Percentiles rank a stretch among this genome's conserved stretches.
Conservation (phyloP, 2,329 filamentous ascomycete species). For the Alternaria alternata region DNA sequence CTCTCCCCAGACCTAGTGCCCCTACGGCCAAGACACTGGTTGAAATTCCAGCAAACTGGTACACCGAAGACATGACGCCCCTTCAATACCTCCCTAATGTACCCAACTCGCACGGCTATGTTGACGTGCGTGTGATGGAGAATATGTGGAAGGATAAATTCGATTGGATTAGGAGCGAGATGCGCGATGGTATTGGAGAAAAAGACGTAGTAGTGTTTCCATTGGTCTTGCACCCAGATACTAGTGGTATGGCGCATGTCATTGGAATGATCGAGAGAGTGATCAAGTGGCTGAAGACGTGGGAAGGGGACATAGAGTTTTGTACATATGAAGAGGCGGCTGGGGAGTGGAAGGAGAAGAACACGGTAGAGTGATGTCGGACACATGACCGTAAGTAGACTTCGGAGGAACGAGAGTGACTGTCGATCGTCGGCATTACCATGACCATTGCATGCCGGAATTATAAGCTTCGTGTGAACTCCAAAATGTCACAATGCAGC, state of each 20-base stretch:
- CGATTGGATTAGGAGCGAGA: constrained; percentile 58
- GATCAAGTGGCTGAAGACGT: constrained; percentile 59
- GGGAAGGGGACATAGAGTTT: constrained; percentile 57
- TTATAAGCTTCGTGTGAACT: too few relatives aligned
- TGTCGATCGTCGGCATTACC: not conserved
- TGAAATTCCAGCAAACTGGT: constrained; percentile 62
- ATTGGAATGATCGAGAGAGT: constrained; percentile 65
- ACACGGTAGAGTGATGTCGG: constrained; percentile 9
- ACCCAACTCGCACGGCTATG: constrained; percentile 65
- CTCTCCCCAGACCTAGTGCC: constrained; percentile 34
- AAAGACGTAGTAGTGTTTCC: constrained; percentile 57
- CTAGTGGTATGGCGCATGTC: constrained; percentile 68
- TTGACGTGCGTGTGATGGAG: constrained; percentile 65
- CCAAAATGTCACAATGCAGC: too few relatives aligned
- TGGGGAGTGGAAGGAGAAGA: constrained; percentile 48
- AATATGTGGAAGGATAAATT: constrained; percentile 69
- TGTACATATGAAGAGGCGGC: constrained; percentile 56
- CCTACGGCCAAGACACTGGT: constrained; percentile 49
- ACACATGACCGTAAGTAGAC: not conserved
- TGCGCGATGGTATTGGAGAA: constrained; percentile 44
- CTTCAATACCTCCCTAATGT: constrained; percentile 58
- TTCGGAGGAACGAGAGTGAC: not conserved
- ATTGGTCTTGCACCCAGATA: constrained; percentile 65
- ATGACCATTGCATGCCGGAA: too few relatives aligned
- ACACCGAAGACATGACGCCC: constrained; percentile 61